Evolutionary conservation across 1,139 yeast genomes (phyloP).

Genomic region (Yamadazyma songkhlaensis): DNA sequence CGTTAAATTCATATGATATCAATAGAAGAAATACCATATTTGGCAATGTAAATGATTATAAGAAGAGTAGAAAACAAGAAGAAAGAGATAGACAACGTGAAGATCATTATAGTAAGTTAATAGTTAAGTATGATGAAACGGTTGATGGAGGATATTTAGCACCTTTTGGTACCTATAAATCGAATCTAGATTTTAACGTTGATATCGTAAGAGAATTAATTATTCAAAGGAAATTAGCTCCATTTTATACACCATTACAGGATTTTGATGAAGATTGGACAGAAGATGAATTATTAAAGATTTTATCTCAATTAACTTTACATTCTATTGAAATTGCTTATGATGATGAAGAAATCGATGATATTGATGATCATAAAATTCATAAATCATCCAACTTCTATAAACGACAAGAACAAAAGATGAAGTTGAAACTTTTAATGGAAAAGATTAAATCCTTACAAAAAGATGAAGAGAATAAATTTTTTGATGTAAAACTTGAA

Average conservation of each 20-base stretch:
- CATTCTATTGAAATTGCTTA: slow-evolving; percentile 62
- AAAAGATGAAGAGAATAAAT: slow-evolving; percentile 50
- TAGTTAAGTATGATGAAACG: slow-evolving; percentile 56
- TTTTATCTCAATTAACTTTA: slow-evolving; percentile 51
- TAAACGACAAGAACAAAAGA: slow-evolving; percentile 55
- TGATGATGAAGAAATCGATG: slow-evolving; percentile 54
- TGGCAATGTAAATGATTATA: slow-evolving; percentile 17
- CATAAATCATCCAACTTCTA: slow-evolving; percentile 49
- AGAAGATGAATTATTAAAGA: slow-evolving; percentile 62
- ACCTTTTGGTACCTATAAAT: slow-evolving; percentile 82
- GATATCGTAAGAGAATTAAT: slow-evolving; percentile 68
- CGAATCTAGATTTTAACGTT: slow-evolving; percentile 72
- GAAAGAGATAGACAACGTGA: slow-evolving; percentile 55
- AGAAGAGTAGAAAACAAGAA: slow-evolving; percentile 31
- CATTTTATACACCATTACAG: slow-evolving; percentile 86
- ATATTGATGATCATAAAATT: slow-evolving; percentile 54
- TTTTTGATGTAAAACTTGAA: slow-evolving; percentile 34
- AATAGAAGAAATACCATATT: slow-evolving; percentile 13
- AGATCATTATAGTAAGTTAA: slow-evolving; percentile 51
- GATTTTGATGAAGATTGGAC: slow-evolving; percentile 78
- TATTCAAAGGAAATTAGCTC: slow-evolving; percentile 64
- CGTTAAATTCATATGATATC: slow-evolving; percentile 1
- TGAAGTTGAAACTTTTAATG: slow-evolving; percentile 47
- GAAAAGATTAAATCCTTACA: slow-evolving; percentile 51
- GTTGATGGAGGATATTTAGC: slow-evolving; percentile 83